phyloP scores from a whole-genome alignment of 2,329 filamentous ascomycete genomes.

The Talaromyces atroroseus region DNA sequence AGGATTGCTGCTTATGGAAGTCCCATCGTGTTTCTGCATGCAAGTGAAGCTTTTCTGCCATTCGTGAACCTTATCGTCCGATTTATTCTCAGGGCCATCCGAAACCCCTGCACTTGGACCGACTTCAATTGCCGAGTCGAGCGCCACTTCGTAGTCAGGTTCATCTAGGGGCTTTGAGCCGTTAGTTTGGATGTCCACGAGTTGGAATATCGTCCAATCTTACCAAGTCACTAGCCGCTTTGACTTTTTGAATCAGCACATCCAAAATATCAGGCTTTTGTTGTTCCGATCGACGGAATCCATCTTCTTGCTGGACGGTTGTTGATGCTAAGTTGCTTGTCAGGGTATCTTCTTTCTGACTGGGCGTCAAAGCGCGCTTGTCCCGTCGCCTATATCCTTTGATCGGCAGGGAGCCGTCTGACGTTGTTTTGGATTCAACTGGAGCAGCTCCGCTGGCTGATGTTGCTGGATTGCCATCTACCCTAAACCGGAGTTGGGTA shows the following conservation, averaged over 20 bases:
- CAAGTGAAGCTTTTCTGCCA: constrained; percentile 50
- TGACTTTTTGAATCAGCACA: constrained; percentile 58
- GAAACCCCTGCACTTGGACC: constrained; percentile 7
- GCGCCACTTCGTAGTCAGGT: constrained; percentile 22
- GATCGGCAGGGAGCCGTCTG: constrained; percentile 21
- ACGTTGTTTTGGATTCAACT: neutral
- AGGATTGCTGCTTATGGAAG: constrained; percentile 51
- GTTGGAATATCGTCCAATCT: constrained; percentile 10
- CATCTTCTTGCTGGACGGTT: constrained; percentile 1
- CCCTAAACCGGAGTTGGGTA: constrained; percentile 48
- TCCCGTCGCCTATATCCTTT: constrained; percentile 22
- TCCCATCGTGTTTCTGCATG: constrained; percentile 52
- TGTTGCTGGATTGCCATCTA: constrained; percentile 17
- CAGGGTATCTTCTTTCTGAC: constrained; percentile 11
- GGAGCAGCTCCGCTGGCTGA: neutral
- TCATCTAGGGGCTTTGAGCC: constrained; percentile 27
- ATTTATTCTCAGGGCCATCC: constrained; percentile 14
- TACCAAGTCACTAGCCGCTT: constrained; percentile 54
- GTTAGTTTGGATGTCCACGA: neutral
- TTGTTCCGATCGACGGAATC: constrained; percentile 1
- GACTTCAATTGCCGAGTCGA: neutral
- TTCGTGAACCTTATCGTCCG: constrained; percentile 17
- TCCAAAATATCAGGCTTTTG: constrained; percentile 52
- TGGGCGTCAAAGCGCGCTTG: constrained; percentile 15
- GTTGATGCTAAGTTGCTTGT: constrained; percentile 6